phyloP scores from a whole-genome alignment of 768 basidiomycete species.

The Mycena vulgaris region DNA sequence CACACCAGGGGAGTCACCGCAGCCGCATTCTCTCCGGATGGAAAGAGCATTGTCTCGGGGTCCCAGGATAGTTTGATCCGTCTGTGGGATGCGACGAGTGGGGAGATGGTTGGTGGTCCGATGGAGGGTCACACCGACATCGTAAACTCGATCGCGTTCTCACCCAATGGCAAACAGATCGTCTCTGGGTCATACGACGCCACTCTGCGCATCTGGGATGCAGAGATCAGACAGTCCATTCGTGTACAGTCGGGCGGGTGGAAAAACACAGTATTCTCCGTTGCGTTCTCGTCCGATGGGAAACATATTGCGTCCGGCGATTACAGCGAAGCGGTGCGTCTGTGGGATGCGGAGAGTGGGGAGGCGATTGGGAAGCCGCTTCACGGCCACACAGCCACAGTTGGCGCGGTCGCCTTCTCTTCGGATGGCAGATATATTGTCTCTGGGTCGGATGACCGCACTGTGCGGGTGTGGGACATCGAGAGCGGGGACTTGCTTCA shows the following conservation, averaged over 20 bases:
- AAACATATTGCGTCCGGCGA: not conserved
- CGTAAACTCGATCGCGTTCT: conserved; percentile 3
- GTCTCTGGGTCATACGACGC: not conserved
- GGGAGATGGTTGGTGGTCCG: not conserved
- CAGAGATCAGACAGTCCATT: not conserved
- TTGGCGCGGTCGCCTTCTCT: conserved; percentile 36
- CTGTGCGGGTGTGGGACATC: conserved; percentile 38
- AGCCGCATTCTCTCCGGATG: conserved; percentile 14
- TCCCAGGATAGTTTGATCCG: not conserved
- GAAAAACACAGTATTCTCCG: not conserved
- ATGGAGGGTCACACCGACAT: not conserved
- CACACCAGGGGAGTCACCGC: not conserved
- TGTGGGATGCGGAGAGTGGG: not conserved
- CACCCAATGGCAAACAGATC: conserved; percentile 25
- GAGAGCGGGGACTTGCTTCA: conserved; percentile 6
- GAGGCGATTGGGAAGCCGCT: conserved; percentile 2
- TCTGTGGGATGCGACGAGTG: not conserved
- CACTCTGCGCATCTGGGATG: conserved; percentile 17
- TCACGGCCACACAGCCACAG: conserved; percentile 19
- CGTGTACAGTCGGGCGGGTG: not conserved
- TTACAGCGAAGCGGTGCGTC: not conserved
- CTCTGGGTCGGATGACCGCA: conserved; percentile 36
- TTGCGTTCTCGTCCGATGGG: conserved; percentile 11
- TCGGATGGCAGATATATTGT: conserved; percentile 33
- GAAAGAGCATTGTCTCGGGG: not conserved